A percentile compares a stretch with the other conserved stretches of the same genome.
phyloP scores from a whole-genome alignment of 805 yeast species.

The Saturnispora ahearnii region DNA sequence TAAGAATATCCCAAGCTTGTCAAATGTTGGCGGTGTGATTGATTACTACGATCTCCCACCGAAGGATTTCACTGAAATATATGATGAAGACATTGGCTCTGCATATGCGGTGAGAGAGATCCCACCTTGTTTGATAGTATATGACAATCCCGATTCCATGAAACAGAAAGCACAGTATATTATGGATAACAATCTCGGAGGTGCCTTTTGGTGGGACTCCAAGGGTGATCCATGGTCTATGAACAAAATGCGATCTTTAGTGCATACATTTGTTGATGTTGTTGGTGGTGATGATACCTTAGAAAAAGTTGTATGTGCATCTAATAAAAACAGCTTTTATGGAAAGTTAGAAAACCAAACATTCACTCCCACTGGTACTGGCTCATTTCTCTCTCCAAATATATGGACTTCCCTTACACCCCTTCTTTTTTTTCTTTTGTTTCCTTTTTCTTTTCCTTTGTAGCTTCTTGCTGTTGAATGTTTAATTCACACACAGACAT shows the following conservation, averaged over 20 bases:
- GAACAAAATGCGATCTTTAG: conserved; percentile 31
- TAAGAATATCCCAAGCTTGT: conserved; percentile 4
- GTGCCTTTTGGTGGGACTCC: conserved; percentile 96
- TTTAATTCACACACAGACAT: no score
- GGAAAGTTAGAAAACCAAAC: neutral
- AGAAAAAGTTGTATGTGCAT: neutral
- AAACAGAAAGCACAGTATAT: conserved; percentile 54
- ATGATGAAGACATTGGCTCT: conserved; percentile 45
- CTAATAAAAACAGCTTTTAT: neutral
- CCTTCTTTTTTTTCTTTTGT: neutral
- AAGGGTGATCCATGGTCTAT: conserved; percentile 49
- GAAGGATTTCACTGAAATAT: conserved; percentile 31
- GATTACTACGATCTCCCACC: conserved; percentile 21
- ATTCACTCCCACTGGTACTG: neutral
- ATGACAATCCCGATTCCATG: conserved; percentile 54
- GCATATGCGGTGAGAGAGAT: conserved; percentile 41
- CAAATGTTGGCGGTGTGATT: conserved; percentile 17
- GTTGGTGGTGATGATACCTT: conserved; percentile 20
- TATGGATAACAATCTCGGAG: conserved; percentile 43
- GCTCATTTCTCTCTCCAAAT: neutral
- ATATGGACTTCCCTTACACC: neutral
- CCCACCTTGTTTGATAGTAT: conserved; percentile 40
- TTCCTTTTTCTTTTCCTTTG: neutral
- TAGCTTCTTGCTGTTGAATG: neutral
- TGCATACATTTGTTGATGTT: conserved; percentile 38